phyloP scores from a whole-genome alignment of 2,329 filamentous ascomycete genomes.

The Colletotrichum aenigma region DNA sequence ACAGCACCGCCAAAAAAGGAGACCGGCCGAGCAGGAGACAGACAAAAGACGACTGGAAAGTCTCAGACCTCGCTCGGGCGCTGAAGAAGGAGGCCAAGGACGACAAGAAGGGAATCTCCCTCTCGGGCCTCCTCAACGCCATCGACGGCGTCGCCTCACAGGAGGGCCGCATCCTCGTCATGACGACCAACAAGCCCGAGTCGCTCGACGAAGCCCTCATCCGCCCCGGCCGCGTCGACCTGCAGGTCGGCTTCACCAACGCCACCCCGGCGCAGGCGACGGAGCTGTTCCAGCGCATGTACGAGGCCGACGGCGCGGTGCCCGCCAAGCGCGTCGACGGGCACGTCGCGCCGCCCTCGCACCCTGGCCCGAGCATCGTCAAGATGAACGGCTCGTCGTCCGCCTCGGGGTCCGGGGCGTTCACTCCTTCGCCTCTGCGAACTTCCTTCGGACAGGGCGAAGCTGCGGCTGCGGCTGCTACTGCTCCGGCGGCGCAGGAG shows the following conservation, averaged over 20 bases:
- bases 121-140: constrained; percentile 81
- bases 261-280: constrained; percentile 48
- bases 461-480: too few relatives aligned
- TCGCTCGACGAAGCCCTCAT: constrained; percentile 76
- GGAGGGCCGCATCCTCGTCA: constrained; percentile 79
- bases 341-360: not conserved
- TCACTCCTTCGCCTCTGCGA: not conserved
- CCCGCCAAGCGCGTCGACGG: constrained; percentile 13
- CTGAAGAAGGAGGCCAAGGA: constrained; percentile 41
- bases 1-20: constrained; percentile 21
- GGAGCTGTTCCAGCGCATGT: constrained; percentile 67
- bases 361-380: not conserved
- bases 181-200: constrained; percentile 82
- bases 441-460: not conserved
- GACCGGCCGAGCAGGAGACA: constrained; percentile 19
- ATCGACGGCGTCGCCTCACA: constrained; percentile 83
- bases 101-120: constrained; percentile 63
- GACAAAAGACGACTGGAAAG: constrained; percentile 33
- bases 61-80: constrained; percentile 46
- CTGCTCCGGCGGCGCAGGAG: not conserved
- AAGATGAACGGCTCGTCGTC: constrained; percentile 4
- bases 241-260: constrained; percentile 26
- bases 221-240: constrained; percentile 54
- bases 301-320: constrained; percentile 43
- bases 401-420: not conserved